Evolutionary conservation across 148 eudicot species (phyloP).

Genomic region (Fallopia convolvulus): DNA sequence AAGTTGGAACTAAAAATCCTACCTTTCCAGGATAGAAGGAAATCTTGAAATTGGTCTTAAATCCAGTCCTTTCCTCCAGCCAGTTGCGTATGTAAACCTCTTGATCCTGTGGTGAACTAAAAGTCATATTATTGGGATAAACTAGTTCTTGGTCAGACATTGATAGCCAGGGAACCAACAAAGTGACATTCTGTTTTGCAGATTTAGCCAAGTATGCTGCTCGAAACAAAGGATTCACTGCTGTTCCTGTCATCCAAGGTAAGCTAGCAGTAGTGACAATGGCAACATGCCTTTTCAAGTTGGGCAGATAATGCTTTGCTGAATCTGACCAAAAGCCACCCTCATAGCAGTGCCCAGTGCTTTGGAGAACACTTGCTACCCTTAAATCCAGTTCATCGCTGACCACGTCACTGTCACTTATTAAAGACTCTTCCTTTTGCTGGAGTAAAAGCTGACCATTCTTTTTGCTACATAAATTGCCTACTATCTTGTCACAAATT

Average conservation of each 20-base stretch:
- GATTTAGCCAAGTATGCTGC: slow-evolving; percentile 85
- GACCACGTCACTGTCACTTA: slow-evolving; percentile 48
- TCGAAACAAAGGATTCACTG: slow-evolving; percentile 92
- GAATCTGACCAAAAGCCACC: slow-evolving; percentile 78
- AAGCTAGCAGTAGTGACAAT: slow-evolving; percentile 95
- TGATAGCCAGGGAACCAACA: slow-evolving; percentile 89
- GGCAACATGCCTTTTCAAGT: slow-evolving; percentile 49
- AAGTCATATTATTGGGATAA: slow-evolving; percentile 62
- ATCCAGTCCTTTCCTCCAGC: slow-evolving; percentile 74
- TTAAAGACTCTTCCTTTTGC: slow-evolving; percentile 72
- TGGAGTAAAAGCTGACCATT: slow-evolving; percentile 53
- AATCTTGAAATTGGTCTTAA: slow-evolving; percentile 45
- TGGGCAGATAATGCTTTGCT: slow-evolving; percentile 36
- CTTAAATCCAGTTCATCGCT: slow-evolving; percentile 81
- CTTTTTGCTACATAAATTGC: slow-evolving; percentile 71
- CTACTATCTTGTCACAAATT: slow-evolving; percentile 86
- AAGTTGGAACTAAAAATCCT: slow-evolving; percentile 13
- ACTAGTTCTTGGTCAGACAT: slow-evolving; percentile 61
- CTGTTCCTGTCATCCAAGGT: slow-evolving; percentile 99
- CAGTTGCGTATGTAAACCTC: slow-evolving; percentile 72
- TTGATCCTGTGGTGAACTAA: slow-evolving; percentile 56
- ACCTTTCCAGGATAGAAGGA: slow-evolving; percentile 89
- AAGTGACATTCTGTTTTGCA: slow-evolving; percentile 51
- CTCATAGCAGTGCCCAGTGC: slow-evolving; percentile 89
- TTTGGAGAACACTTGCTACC: slow-evolving; percentile 89